Evolutionary conservation across 2,329 filamentous ascomycete species (phyloP).

Genomic region (Cladosporium phlei): DNA sequence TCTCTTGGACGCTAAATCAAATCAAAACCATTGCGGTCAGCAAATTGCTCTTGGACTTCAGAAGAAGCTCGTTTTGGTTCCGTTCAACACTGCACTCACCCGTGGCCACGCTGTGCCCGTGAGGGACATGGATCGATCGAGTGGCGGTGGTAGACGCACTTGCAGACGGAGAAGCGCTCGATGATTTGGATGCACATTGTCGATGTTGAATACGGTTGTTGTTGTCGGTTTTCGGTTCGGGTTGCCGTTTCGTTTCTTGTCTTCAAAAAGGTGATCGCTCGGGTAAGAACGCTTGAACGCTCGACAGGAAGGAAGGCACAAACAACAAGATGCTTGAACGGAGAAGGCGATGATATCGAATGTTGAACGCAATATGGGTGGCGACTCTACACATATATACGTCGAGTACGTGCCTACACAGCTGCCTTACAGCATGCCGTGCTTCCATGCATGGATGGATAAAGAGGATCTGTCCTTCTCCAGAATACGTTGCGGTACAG

Average conservation of each 20-base stretch:
- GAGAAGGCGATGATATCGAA: too few relatives aligned
- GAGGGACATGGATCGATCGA: slow-evolving; percentile 75
- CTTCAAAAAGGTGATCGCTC: background rate
- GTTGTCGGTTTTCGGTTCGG: background rate
- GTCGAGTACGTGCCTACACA: too few relatives aligned
- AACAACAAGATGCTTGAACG: background rate
- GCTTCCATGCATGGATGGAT: too few relatives aligned
- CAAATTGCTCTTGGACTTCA: background rate
- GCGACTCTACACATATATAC: too few relatives aligned
- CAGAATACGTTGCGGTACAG: too few relatives aligned
- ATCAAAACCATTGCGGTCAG: too few relatives aligned
- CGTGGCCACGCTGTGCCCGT: slow-evolving; percentile 69
- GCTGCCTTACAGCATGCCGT: too few relatives aligned
- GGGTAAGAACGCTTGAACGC: background rate
- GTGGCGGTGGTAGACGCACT: slow-evolving; percentile 83
- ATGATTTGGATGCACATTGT: slow-evolving; percentile 81
- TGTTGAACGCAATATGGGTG: too few relatives aligned
- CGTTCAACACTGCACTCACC: background rate
- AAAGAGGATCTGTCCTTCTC: too few relatives aligned
- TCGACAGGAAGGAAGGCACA: background rate
- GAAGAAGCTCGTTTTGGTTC: too few relatives aligned
- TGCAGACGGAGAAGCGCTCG: slow-evolving; percentile 80
- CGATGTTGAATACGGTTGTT: slow-evolving; percentile 23
- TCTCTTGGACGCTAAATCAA: slow-evolving; percentile 62
- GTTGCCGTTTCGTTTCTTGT: background rate